Evolutionary conservation across 1,284 basidiomycete genomes (phyloP).

Genomic region (Lentinula novae-zelandiae): DNA sequence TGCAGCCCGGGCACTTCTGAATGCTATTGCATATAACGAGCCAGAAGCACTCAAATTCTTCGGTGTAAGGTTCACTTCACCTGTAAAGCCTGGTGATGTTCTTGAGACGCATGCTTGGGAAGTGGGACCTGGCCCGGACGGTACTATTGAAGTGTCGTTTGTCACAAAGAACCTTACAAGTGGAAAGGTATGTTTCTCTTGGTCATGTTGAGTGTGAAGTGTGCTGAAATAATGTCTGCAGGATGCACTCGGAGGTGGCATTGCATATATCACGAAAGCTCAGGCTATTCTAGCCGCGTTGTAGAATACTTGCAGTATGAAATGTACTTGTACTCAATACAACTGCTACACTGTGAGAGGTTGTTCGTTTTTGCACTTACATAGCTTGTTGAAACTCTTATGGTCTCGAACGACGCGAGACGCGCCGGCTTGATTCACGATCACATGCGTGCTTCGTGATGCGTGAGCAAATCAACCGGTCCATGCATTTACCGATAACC

Average conservation of each 20-base stretch:
- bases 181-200: conserved; percentile 54
- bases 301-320: background rate
- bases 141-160: conserved; percentile 69
- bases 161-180: conserved; percentile 63
- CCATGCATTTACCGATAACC: too few species aligned
- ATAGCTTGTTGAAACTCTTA: too few species aligned
- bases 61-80: conserved; percentile 73
- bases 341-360: background rate
- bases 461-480: background rate
- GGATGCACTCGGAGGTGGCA: conserved; percentile 51
- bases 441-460: background rate
- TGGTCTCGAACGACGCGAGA: too few species aligned
- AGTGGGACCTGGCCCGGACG: conserved; percentile 61
- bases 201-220: background rate
- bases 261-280: conserved; percentile 53
- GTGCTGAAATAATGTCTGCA: conserved; percentile 19
- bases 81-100: conserved; percentile 75
- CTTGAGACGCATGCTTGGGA: conserved; percentile 81
- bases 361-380: background rate
- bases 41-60: conserved; percentile 61
- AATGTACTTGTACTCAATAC: too few species aligned
- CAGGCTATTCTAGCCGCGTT: conserved; percentile 28
- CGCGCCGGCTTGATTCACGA: background rate
- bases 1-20: conserved; percentile 68
- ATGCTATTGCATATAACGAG: conserved; percentile 55